Evolutionary conservation across 2,329 filamentous ascomycete genomes (phyloP), one percentile per base, ranked within the genome.

Genomic region (Didymella keratinophila): DNA sequence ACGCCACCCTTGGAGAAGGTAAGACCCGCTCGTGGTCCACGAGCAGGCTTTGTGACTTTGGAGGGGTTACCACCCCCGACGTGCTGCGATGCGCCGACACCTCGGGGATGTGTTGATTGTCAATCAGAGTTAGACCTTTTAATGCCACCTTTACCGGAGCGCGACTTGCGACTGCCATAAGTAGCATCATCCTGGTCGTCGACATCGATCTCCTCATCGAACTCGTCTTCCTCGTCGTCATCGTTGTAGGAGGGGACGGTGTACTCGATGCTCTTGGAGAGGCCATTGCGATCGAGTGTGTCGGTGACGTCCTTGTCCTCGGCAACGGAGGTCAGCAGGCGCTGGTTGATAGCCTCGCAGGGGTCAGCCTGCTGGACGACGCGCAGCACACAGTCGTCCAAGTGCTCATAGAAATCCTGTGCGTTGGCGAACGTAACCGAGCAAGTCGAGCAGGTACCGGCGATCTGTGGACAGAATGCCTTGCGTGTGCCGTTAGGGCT

Each of bases 341-440:
- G 74, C 57, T 79, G 75, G 64, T 79, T 79, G 71, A 78, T 78
- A 45, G 74, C 77, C 64, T 79, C 77, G 54, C 74, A 72, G 14
- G 77, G 77, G 42, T 79, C 77, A 28, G 75, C 72, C 62, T 78
- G 76, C 56, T 78, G 77, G 27, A 89, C 86, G 21, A 88, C 84
- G 30, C 86, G 84, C 59, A 89, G 78, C 12, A 88, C 86, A 71
- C 86, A 89, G 76, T 88, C 86, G 70, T 89, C 94, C 65, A 97
- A 82, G 82, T 98, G 94, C 80, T 98, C 94, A 76, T 98, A 97
- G 80, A 97, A 97, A 72, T 97, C 94, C 78, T 98, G 94, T 2
- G 94, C 92, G 60, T 89, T 94, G 66, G 84, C 84, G 75, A 97
- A 98, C 8, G 87, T 91, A 41, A 87, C 85, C 14, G 91, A 92